Evolutionary conservation across 2,329 filamentous ascomycete species (phyloP).

Genomic region (Bipolaris victoriae): DNA sequence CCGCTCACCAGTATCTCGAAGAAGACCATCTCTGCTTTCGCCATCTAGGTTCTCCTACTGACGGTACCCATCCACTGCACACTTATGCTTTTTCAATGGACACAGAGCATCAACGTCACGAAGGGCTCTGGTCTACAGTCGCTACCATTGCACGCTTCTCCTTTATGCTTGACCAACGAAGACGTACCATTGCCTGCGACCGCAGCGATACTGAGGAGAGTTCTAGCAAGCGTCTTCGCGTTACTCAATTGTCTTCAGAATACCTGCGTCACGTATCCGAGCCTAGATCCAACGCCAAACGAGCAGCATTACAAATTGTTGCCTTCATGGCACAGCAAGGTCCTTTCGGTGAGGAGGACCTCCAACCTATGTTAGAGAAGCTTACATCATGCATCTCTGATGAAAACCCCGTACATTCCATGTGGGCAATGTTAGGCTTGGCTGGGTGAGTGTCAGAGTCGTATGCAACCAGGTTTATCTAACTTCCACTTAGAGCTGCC

Average conservation of each 20-base stretch:
- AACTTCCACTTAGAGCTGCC: slow-evolving; percentile 31
- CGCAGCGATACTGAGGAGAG: slow-evolving; percentile 30
- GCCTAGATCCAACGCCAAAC: slow-evolving; percentile 46
- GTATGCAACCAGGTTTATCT: slow-evolving; percentile 2
- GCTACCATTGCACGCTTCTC: slow-evolving; percentile 50
- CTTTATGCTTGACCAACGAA: slow-evolving; percentile 41
- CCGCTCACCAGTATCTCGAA: slow-evolving; percentile 60
- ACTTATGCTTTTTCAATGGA: slow-evolving; percentile 46
- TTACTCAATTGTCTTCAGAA: slow-evolving; percentile 48
- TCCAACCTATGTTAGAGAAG: slow-evolving; percentile 63
- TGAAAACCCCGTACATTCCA: slow-evolving; percentile 66
- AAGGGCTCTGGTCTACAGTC: slow-evolving; percentile 48
- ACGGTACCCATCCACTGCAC: slow-evolving; percentile 33
- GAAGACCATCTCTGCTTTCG: slow-evolving; percentile 71
- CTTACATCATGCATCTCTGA: slow-evolving; percentile 68
- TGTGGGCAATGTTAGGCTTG: slow-evolving; percentile 86
- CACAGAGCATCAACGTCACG: slow-evolving; percentile 35
- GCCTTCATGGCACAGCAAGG: slow-evolving; percentile 55
- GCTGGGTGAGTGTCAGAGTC: slow-evolving; percentile 65
- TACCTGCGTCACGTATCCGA: slow-evolving; percentile 49
- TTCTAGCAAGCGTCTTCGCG: slow-evolving; percentile 48
- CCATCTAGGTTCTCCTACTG: slow-evolving; percentile 47
- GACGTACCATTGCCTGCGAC: slow-evolving; percentile 20
- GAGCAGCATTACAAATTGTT: slow-evolving; percentile 62
- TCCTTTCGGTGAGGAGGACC: slow-evolving; percentile 55